Conservation (phyloP, 2,329 filamentous ascomycete genomes). For the Cadophora luteo-olivacea region DNA sequence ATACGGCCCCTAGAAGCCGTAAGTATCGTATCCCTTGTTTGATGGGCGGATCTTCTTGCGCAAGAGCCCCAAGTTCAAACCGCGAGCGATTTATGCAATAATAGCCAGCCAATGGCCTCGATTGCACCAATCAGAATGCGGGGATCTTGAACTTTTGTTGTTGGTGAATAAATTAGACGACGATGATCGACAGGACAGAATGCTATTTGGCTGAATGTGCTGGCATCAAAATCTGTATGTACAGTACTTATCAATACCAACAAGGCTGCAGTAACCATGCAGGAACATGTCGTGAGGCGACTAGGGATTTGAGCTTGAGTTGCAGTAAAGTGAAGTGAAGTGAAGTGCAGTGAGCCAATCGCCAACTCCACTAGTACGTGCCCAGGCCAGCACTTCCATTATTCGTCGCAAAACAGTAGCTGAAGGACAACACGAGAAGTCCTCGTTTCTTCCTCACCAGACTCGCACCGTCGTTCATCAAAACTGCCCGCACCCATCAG, state of each 20-base stretch:
- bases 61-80: slow-evolving; percentile 28
- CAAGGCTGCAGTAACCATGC: slow-evolving; percentile 10
- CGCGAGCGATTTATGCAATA: slow-evolving; percentile 19
- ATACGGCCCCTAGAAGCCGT: slow-evolving; percentile 38
- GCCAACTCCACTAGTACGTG: not conserved
- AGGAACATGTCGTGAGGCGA: not conserved
- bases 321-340: not conserved
- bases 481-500: not conserved
- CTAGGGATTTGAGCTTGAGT: too few relatives aligned
- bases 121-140: slow-evolving; percentile 11
- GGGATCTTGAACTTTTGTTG: not conserved
- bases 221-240: slow-evolving; percentile 17
- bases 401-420: not conserved
- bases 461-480: not conserved
- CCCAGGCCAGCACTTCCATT: not conserved
- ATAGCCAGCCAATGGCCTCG: not conserved
- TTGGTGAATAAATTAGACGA: slow-evolving; percentile 26
- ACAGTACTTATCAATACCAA: slow-evolving; percentile 1
- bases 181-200: slow-evolving; percentile 30
- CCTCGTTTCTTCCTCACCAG: too few relatives aligned
- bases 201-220: slow-evolving; percentile 24
- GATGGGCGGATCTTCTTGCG: slow-evolving; percentile 25
- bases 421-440: not conserved
- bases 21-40: slow-evolving; percentile 21
- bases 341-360: slow-evolving; percentile 9